phyloP scores from a whole-genome alignment of 331 rosid genomes.

The Phaseolus coccineus region DNA sequence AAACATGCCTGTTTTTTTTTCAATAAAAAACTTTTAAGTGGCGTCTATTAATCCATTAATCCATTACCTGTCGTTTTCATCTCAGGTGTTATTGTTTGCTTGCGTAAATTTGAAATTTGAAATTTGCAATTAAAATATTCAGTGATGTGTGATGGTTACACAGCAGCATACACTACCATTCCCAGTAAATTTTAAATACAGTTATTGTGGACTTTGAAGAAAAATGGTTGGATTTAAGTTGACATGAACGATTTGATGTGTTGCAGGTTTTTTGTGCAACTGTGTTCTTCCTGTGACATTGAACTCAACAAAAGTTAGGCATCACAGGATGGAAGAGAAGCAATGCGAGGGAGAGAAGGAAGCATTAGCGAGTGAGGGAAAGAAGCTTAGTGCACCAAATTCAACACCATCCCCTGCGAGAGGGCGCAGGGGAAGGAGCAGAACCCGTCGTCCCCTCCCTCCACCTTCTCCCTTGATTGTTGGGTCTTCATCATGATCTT shows the following conservation, averaged over 20 bases:
- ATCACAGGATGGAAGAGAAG: constrained; percentile 75
- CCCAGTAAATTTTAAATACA: background rate
- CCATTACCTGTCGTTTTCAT: background rate
- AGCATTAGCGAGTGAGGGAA: constrained; percentile 49
- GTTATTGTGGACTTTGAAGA: background rate
- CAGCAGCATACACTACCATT: background rate
- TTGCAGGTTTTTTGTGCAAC: constrained; percentile 85
- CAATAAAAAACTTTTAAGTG: background rate
- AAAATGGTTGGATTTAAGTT: too few relatives aligned
- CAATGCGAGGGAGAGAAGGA: constrained; percentile 71
- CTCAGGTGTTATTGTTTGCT: background rate
- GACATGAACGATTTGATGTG: background rate
- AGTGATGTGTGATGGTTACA: background rate
- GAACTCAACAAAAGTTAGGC: constrained; percentile 78
- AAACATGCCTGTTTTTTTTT: background rate
- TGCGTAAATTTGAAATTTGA: background rate
- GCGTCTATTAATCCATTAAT: background rate
- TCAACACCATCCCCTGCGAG: constrained; percentile 61
- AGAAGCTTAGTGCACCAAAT: constrained; percentile 48
- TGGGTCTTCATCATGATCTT: constrained; percentile 62
- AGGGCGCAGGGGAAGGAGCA: constrained; percentile 79
- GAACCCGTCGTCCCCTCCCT: constrained; percentile 76
- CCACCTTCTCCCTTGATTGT: constrained; percentile 76
- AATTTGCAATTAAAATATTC: background rate
- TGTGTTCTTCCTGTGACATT: constrained; percentile 86